These are phyloP conservation scores for Aspergillus aculeatinus DNA, from an alignment of 2,329 filamentous ascomycete genomes.

Conservation along the genomic window DNA sequence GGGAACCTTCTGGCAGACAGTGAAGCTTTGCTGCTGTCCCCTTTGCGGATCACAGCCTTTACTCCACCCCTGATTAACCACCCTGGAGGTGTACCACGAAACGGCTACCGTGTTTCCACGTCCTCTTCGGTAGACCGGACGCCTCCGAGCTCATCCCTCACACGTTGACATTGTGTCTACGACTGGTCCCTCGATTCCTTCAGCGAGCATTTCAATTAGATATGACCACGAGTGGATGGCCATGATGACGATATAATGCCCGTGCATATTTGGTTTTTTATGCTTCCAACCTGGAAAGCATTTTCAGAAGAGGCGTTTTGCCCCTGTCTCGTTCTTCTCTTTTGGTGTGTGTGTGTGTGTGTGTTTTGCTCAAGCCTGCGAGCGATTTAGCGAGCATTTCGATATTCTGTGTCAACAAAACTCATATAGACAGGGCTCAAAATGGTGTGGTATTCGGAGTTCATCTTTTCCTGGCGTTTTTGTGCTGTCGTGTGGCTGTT, in stretches of 20 bases:
- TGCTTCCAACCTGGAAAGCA: slow-evolving; percentile 15
- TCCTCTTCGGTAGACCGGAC: neutral
- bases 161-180: slow-evolving; percentile 4
- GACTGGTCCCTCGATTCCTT: slow-evolving; percentile 16
- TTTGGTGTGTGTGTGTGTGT: neutral
- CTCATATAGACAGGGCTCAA: slow-evolving; percentile 15
- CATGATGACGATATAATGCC: slow-evolving; percentile 20
- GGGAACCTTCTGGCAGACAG: neutral
- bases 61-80: neutral
- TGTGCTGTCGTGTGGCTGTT: neutral
- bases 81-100: neutral
- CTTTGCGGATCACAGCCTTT: neutral
- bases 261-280: slow-evolving; percentile 18
- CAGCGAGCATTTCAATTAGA: slow-evolving; percentile 11
- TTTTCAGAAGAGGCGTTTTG: slow-evolving; percentile 21
- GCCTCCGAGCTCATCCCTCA: neutral
- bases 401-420: slow-evolving; percentile 8
- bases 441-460: slow-evolving; percentile 8
- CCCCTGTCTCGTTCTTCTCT: neutral
- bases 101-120: neutral
- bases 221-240: slow-evolving; percentile 21
- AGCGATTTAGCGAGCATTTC: slow-evolving; percentile 20
- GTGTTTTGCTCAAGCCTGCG: neutral
- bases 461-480: slow-evolving; percentile 11
- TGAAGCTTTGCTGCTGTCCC: slow-evolving; percentile 6